These are phyloP conservation scores for Albizia julibrissin DNA, from an alignment of 306 rosid genomes.

Conservation along the genomic window DNA sequence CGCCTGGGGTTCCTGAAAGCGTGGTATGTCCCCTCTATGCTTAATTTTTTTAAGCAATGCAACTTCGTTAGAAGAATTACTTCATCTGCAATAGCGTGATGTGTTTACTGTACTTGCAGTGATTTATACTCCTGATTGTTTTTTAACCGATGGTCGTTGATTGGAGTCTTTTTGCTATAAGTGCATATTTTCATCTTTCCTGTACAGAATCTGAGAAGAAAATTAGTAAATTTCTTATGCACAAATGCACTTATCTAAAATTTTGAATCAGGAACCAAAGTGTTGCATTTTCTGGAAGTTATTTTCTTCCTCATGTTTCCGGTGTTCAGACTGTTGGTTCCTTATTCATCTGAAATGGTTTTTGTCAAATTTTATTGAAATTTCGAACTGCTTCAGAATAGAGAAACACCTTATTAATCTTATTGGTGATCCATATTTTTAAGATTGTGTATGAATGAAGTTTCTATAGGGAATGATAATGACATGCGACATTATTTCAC, in stretches of 20 bases:
- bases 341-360: neutral
- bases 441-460: neutral
- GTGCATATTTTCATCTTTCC: slow-evolving; percentile 18
- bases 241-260: slow-evolving; percentile 9
- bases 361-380: neutral
- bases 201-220: slow-evolving; percentile 26
- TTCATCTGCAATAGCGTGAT: slow-evolving; percentile 25
- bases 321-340: neutral
- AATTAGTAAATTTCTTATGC: neutral
- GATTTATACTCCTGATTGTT: neutral
- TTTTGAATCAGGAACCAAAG: neutral
- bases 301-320: neutral
- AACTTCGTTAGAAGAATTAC: neutral
- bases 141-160: neutral
- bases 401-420: neutral
- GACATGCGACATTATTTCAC: slow-evolving; percentile 9
- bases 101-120: neutral
- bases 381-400: neutral
- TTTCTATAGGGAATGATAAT: slow-evolving; percentile 8
- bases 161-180: slow-evolving; percentile 1
- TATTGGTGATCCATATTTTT: neutral
- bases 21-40: slow-evolving; percentile 71
- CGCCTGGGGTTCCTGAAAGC: slow-evolving; percentile 96
- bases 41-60: slow-evolving; percentile 4
- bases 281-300: neutral